Base-by-base conservation (phyloP, 2,329 filamentous ascomycete species). In the Ascochyta koolunga region DNA sequence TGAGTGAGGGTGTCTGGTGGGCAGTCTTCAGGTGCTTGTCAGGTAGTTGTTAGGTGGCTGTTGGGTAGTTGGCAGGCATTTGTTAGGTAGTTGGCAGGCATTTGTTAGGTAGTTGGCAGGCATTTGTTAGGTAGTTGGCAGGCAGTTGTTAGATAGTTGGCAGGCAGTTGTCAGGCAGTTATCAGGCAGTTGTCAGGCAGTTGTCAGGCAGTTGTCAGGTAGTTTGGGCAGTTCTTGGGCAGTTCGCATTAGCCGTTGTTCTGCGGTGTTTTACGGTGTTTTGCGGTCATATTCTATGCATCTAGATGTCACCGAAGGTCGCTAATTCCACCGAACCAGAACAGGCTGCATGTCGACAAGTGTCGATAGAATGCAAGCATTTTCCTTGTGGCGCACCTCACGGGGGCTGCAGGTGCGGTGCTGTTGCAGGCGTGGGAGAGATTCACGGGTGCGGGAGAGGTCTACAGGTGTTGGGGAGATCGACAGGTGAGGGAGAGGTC, bases 141-240 rank as follows among this genome's bases (percentile, higher is more conserved):
- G n/a, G n/a, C n/a, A n/a, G n/a, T n/a, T n/a, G n/a, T n/a, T 18
- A 59, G 50, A 58, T 43, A 52, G 54, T 10, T 10, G 27, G 13
- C 13, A 4, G 27, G 27, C 10, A 10, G 6, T 15, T 16, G n/a
- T n/a, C n/a, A n/a, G n/a, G n/a, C n/a, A n/a, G n/a, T n/a, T n/a
- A n/a, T n/a, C n/a, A n/a, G n/a, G n/a, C n/a, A n/a, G n/a, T n/a
- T n/a, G n/a, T n/a, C n/a, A n/a, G n/a, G n/a, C n/a, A n/a, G n/a
- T n/a, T n/a, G n/a, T n/a, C 38, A 24, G 25, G 9, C 16, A 39
- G 24, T 10, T 41, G n/a, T 24, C 22, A 8, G 22, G 22, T 8
- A 24, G 22, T 8, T 33, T 21, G 19, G 43, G 13, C 10, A 10
- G 22, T 31, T 36, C 24, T 39, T 11, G 21, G 6, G 33, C 25